Evolutionary conservation across 176 grass and related monocot genomes (phyloP), one percentile per base, ranked within the genome.

Genomic region (Lolium perenne): DNA sequence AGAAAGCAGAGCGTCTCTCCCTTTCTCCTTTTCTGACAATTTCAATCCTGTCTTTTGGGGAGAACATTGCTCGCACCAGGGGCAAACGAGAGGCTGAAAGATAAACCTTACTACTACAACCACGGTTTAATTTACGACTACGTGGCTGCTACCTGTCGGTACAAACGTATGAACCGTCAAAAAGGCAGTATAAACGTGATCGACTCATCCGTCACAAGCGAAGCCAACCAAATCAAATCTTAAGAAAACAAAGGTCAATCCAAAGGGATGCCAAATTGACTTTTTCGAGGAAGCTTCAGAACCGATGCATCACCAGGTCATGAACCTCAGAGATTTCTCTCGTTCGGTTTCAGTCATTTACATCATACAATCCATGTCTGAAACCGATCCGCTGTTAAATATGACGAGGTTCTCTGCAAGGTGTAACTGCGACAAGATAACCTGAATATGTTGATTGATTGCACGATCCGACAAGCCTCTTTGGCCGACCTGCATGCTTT

Each of bases 41-140:
- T 78, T 41, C 63, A 57, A 38, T 57, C 55, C 80, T 50, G 65
- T 74, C 89, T 87, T 87, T 66, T 12, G 38, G 80, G 84, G 73
- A 83, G 84, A 29, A 29, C 26, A 29, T 29, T 29, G 80, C 58
- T 83, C 51, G 63, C 62, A 65, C 55, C 23, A 21, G 53, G 6
- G 46, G 46, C 46, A 8, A 47, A 47, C 0, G 38, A 58, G 62
- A 68, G 41, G 47, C 56, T 14, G 59, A 41, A 6, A 54, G 26
- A 8, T 10, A 47, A 16, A 14, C 46, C 10, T 47, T 45, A 45
- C 41, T 47, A 47, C 46, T 32, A 18, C 72, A 15, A 18, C 65
- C 16, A 2, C 66, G 20, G 80, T 53, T 70, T 43, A 43, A 22
- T 50, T 40, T 59, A 22, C 1, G 64, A 56, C 32, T 35, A 35